These are phyloP conservation scores for Chlorella sp. DNA, from an alignment of 139 green algal species.

Conservation along the genomic window DNA sequence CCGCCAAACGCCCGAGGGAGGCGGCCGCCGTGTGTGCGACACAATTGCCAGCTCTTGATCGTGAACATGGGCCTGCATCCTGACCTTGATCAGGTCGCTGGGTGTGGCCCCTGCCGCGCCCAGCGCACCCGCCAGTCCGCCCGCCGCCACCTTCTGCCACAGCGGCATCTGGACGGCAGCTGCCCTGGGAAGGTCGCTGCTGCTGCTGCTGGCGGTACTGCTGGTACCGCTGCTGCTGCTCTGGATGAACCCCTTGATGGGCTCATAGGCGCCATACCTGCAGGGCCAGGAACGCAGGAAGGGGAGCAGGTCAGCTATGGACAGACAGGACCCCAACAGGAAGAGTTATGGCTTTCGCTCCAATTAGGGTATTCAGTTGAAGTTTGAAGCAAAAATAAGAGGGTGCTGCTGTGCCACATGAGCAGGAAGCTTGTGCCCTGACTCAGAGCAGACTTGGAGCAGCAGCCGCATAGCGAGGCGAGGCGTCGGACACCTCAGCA, in stretches of 20 bases:
- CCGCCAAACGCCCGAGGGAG: background rate
- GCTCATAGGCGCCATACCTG: constrained; percentile 5
- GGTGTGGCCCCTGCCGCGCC: background rate
- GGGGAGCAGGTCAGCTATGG: background rate
- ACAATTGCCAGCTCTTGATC: background rate
- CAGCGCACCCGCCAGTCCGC: background rate
- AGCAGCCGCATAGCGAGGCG: too few species aligned
- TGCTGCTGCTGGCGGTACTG: background rate
- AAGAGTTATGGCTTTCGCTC: too few species aligned
- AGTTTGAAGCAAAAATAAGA: background rate
- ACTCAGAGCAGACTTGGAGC: too few species aligned
- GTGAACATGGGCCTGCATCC: background rate
- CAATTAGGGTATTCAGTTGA: too few species aligned
- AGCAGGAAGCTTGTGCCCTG: background rate
- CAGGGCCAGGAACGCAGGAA: background rate
- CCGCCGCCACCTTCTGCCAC: background rate
- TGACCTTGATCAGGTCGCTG: constrained; percentile 8
- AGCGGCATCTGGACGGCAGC: background rate
- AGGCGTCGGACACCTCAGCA: too few species aligned
- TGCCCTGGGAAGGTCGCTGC: background rate
- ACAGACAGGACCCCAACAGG: too few species aligned
- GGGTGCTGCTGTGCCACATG: background rate
- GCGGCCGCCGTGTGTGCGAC: background rate
- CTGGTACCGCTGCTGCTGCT: background rate
- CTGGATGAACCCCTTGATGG: background rate